A percentile compares a stretch with the other conserved stretches of the same genome.
phyloP scores from a whole-genome alignment of 2,329 filamentous ascomycete genomes.

The Sordariomycetes sp. region DNA sequence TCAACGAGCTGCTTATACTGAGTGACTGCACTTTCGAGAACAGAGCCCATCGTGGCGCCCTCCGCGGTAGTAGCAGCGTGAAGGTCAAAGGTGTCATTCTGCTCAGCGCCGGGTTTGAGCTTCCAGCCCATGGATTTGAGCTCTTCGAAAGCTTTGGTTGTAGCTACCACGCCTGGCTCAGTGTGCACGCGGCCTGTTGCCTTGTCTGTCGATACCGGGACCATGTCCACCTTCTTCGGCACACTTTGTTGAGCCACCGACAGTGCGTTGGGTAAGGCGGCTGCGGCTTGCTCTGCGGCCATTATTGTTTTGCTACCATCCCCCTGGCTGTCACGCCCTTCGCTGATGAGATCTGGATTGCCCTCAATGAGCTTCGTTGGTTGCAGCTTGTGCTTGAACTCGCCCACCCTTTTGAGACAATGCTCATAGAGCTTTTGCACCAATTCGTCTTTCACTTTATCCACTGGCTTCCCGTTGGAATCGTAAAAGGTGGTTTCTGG shows the following conservation, averaged over 20 bases:
- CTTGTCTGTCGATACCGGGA: conserved; percentile 57
- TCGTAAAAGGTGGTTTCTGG: conserved; percentile 87
- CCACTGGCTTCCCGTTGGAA: conserved; percentile 65
- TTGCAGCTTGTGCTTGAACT: conserved; percentile 73
- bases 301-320: conserved; percentile 62
- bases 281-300: conserved; percentile 61
- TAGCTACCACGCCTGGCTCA: conserved; percentile 58
- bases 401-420: conserved; percentile 81
- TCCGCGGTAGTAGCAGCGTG: conserved; percentile 52
- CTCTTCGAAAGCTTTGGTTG: conserved; percentile 66
- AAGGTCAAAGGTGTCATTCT: conserved; percentile 62
- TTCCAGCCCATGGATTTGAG: conserved; percentile 77
- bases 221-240: conserved; percentile 43
- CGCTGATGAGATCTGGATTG: conserved; percentile 71
- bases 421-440: conserved; percentile 94
- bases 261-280: conserved; percentile 46
- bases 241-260: conserved; percentile 45
- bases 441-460: conserved; percentile 67
- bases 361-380: conserved; percentile 68
- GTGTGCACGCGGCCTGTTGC: conserved; percentile 66
- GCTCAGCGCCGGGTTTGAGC: conserved; percentile 50
- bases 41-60: conserved; percentile 73
- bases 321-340: conserved; percentile 67
- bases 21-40: conserved; percentile 82
- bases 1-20: conserved; percentile 82